Base-by-base conservation (phyloP, 2,329 filamentous ascomycete species). In the Thelonectria blattea region DNA sequence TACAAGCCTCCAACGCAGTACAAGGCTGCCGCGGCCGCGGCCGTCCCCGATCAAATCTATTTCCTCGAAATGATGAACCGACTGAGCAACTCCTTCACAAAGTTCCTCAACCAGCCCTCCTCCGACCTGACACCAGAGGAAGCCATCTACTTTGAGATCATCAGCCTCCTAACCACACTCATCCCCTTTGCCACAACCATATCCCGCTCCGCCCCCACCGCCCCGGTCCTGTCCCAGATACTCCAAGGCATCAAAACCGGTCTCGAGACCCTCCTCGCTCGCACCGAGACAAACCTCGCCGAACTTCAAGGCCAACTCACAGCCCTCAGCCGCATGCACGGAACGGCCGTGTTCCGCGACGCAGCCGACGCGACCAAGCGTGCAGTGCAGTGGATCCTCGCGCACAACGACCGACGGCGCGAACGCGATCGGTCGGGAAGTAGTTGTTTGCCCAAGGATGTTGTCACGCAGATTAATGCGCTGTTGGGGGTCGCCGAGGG, bases 1-100 rank as follows among this genome's bases (percentile, higher is more conserved):
- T 82, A 81, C 68, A 82, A 80, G 52, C 76, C 82, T 1, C 79
- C 82, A 0, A 76, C 82, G 2, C 77, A 80, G 7, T 83, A 83
- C 73, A 86, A 85, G 65, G 81, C 79, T 27, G 65, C 76, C 0
- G 64, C 71, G 3, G 74, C 79, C 1, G 73, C 75, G 0, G 72
- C 76, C 0, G 70, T 74, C 9, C 66, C 75, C 1, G 83, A 86
- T 42, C 77, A 79, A 42, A 73, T 75, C 2, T 83, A 80, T 53
- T 73, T 81, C 1, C 58, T 76, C 0, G 79, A 83, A 56, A 77
- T 73, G 0, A 72, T 83, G 14, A 65, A 70, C 1, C 75, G 75
- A n/a, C 68, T 84, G 2, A 74, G 76, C 61, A 78, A 79, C 59
- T 79, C 80, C 0, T 70, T 83, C 4, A 69, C 72, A 8, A 75